Evolutionary conservation across 208 protist genomes (phyloP).

Genomic region (Trypanosoma platydactyli): DNA sequence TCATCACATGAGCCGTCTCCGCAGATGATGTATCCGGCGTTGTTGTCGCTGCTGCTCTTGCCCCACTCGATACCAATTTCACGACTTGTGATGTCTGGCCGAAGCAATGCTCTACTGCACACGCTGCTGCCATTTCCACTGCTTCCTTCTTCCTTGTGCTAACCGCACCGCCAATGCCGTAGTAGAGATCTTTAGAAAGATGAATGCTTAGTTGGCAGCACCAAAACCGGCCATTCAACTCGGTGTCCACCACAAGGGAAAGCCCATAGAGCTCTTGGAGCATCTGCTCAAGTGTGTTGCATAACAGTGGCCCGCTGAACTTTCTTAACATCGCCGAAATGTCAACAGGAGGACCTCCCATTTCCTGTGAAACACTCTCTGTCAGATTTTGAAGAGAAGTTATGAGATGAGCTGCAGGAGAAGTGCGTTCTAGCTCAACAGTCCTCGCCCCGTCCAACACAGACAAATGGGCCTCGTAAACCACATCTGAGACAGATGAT

Average conservation of each 20-base stretch:
- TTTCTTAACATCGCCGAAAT: neutral
- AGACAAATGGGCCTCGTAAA: conserved; percentile 26
- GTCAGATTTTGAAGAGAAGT: conserved; percentile 21
- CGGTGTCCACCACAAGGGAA: conserved; percentile 24
- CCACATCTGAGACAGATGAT: neutral
- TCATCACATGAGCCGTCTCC: neutral
- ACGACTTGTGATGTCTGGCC: neutral
- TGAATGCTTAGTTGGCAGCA: conserved; percentile 53
- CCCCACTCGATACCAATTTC: neutral
- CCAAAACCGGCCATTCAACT: conserved; percentile 36
- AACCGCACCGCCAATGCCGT: conserved; percentile 33
- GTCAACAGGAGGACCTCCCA: conserved; percentile 16
- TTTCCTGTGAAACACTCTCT: conserved; percentile 15
- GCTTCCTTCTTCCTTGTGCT: conserved; percentile 52
- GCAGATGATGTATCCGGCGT: neutral
- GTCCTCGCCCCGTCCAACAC: conserved; percentile 23
- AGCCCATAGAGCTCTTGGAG: conserved; percentile 29
- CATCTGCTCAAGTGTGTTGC: conserved; percentile 14
- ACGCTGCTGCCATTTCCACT: conserved; percentile 34
- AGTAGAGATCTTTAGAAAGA: conserved; percentile 37
- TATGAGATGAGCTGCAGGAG: conserved; percentile 5
- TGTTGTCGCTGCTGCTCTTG: neutral
- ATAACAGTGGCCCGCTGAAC: conserved; percentile 2
- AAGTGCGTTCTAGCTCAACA: conserved; percentile 27
- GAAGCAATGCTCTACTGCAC: conserved; percentile 26